These are phyloP conservation scores for Candida argentea DNA, from an alignment of 805 yeast genomes.

Conservation along the genomic window DNA sequence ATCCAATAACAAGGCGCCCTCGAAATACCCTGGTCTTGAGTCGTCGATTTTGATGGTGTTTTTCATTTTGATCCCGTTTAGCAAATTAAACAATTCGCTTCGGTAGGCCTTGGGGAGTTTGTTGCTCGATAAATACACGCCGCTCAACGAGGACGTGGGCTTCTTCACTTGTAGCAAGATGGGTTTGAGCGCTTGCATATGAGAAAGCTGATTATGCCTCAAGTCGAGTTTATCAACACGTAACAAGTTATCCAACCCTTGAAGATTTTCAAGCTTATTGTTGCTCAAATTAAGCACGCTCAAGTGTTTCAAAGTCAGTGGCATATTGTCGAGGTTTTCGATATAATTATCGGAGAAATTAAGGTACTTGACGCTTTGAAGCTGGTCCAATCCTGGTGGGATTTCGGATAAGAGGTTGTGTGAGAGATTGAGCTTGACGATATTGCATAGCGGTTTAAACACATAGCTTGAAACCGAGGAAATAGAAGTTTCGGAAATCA, in stretches of 20 bases:
- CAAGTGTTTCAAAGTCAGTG: conserved; percentile 23
- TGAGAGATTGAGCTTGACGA: conserved; percentile 45
- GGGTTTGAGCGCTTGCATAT: conserved; percentile 24
- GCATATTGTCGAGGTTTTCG: conserved; percentile 23
- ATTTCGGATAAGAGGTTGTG: conserved; percentile 38
- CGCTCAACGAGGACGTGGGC: conserved; percentile 23
- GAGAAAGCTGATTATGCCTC: conserved; percentile 34
- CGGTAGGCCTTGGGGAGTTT: conserved; percentile 37
- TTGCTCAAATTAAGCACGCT: conserved; percentile 42
- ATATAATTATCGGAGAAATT: conserved; percentile 34
- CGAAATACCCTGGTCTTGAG: conserved; percentile 53
- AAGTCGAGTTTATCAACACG: conserved; percentile 43
- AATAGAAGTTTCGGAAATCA: conserved; percentile 30
- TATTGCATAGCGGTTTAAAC: conserved; percentile 28
- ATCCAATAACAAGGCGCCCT: conserved; percentile 43
- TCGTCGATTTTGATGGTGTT: conserved; percentile 46
- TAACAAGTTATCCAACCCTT: conserved; percentile 34
- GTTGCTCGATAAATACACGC: conserved; percentile 34
- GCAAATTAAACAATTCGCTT: conserved; percentile 44
- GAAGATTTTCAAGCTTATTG: conserved; percentile 32
- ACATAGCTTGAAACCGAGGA: conserved; percentile 22
- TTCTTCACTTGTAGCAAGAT: conserved; percentile 24
- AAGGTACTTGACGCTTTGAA: conserved; percentile 37
- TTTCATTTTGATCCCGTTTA: conserved; percentile 41
- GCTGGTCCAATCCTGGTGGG: conserved; percentile 44